Evolutionary conservation across 1,139 yeast species (phyloP), one percentile per base, ranked within the genome.

Genomic region (Suhomyces taliae): DNA sequence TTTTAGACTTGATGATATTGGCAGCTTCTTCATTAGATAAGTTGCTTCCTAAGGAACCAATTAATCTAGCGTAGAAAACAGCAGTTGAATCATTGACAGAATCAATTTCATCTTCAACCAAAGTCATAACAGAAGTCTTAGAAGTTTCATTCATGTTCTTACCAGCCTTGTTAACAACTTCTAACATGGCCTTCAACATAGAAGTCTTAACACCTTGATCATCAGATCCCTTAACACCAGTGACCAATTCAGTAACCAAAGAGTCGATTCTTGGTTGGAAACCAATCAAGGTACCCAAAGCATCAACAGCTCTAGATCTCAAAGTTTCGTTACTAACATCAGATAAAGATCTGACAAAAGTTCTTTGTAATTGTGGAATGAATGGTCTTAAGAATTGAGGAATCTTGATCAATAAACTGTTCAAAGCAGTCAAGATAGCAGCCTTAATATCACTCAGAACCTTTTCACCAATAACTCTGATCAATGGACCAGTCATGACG

Each of bases 381-480:
- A 95, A 95, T 10, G 99, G 99, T 62, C 95, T 82, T 67, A 95
- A 78, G 65, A 90, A 89, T 61, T 87, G 90, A 5, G 99, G 97
- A 58, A 93, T 87, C 74, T 90, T 89, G 36, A 72, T 69, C 61
- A 95, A 81, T 60, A 95, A 74, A 53, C 81, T 81, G 61, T 87
- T 87, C 66, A 95, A 78, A 1, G 98, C 96, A 56, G 79, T 78
- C 62, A 95, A 76, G 57, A 95, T 93, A 27, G 96, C 96, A 32
- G 96, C 85, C 76, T 93, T 93, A 59, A 93, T 89, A 56, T 90
- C 96, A 52, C 96, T 79, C 32, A 85, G 81, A 56, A 89, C 93
- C 66, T 96, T 84, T 69, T 95, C 99, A 60, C 99, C 99, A 64
- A 93, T 89, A 48, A 91, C 96, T 78, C 99, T 90, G 70, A 95